Evolutionary conservation across 768 basidiomycete species (phyloP).

Genomic region (Leccinum broughii): DNA sequence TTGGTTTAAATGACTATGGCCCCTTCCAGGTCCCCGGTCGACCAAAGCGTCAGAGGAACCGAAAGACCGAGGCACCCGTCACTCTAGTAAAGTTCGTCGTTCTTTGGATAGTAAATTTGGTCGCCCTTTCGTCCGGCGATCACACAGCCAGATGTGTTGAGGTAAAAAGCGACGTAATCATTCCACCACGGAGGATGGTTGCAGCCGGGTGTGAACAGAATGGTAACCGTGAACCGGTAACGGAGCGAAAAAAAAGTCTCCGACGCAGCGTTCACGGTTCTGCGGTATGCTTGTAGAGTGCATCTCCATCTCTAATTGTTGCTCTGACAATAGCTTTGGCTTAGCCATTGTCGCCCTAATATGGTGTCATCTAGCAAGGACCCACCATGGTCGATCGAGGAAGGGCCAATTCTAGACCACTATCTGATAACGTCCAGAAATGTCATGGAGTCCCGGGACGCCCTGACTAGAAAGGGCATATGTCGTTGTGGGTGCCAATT

Average conservation of each 20-base stretch:
- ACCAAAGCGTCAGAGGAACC: background rate
- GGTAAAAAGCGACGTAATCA: conserved; percentile 2
- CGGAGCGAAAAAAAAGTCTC: background rate
- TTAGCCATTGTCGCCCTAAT: background rate
- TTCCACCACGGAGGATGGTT: background rate
- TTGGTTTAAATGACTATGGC: conserved; percentile 3
- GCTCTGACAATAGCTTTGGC: background rate
- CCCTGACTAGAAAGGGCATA: conserved; percentile 1
- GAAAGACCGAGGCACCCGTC: background rate
- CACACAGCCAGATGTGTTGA: background rate
- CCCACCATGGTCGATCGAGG: conserved; percentile 1
- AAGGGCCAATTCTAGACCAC: background rate
- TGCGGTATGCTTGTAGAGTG: background rate
- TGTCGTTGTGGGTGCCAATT: background rate
- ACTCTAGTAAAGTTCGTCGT: background rate
- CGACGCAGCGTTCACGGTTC: background rate
- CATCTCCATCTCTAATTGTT: background rate
- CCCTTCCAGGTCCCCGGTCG: conserved; percentile 4
- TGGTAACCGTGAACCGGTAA: background rate
- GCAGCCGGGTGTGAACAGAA: background rate
- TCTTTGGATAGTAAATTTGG: background rate
- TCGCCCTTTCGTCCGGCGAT: background rate
- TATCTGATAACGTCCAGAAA: conserved; percentile 9
- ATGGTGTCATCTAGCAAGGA: background rate
- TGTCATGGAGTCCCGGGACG: background rate